Base-by-base conservation (phyloP, 2,329 filamentous ascomycete species). In the Didymella glomerata region DNA sequence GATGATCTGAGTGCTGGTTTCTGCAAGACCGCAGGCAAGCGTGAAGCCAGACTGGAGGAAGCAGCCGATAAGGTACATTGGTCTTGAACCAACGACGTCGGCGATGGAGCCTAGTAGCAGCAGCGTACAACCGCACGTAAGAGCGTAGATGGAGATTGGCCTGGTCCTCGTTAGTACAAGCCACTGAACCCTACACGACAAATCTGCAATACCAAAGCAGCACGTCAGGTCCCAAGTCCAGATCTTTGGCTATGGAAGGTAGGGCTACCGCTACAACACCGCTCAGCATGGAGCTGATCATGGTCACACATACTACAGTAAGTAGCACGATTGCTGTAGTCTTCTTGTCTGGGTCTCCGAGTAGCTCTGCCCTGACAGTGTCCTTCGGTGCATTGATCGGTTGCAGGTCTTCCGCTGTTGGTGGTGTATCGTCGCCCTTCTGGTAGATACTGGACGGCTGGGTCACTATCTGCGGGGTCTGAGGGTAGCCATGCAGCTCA, bases 91-190 rank as follows among this genome's bases (percentile, higher is more conserved):
- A 3, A 85, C 75, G 0, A 83, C 78, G 70, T 86, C 83, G 7
- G 82, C 78, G 7, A 85, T 69, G 3, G 83, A 81, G 3, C 84
- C 84, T 3, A 79, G 77, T 2, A 85, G 67, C 1, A 86, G 75
- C 0, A 86, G 78, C 6, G 79, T 80, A 44, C 81, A 82, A 46
- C 81, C 82, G 50, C 79, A 80, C 0, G 81, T 81, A 16, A 85
- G 63, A 3, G 74, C 62, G 52, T 76, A 76, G 13, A 78, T 68
- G 1, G 75, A 77, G n/a, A 73, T 67, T 4, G 75, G 76, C 75
- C 75, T 76, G 42, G 7, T 34, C 64, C 1, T 40, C 46, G 63
- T 66, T 20, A 68, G 56, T 41, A 57, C 30, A 14, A 48, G 16
- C 4, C 20, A 10, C 20, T 20, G 42, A 7, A 9, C 7, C 7